These are phyloP conservation scores for Yarrowia phangngaensis DNA, from an alignment of 805 yeast species.

Conservation along the genomic window DNA sequence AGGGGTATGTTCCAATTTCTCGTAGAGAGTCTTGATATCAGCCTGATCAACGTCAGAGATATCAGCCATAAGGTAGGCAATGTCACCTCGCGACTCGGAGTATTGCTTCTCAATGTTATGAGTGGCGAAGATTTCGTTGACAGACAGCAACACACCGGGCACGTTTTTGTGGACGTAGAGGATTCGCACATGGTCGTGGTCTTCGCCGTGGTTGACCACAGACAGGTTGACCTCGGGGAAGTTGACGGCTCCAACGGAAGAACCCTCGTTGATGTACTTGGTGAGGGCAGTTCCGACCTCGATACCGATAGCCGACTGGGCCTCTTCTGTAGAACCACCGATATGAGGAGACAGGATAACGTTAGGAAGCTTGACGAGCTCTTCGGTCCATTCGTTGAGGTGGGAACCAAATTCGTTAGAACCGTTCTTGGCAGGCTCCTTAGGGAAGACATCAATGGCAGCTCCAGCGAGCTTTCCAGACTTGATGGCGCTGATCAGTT, in stretches of 20 bases:
- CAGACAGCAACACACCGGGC: constrained; percentile 97
- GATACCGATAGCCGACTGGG: constrained; percentile 94
- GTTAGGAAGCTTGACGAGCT: constrained; percentile 76
- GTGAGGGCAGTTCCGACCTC: constrained; percentile 86
- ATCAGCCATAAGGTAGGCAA: constrained; percentile 98
- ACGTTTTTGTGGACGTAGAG: constrained; percentile 95
- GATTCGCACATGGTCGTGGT: constrained; percentile 78
- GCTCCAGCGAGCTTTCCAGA: constrained; percentile 95
- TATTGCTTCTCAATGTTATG: constrained; percentile 97
- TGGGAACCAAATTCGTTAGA: constrained; percentile 66
- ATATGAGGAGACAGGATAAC: constrained; percentile 94
- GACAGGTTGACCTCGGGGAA: constrained; percentile 97
- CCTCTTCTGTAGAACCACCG: constrained; percentile 99
- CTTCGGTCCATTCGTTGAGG: constrained; percentile 79
- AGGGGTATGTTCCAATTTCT: constrained; percentile 81
- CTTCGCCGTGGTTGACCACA: constrained; percentile 80
- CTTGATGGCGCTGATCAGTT: constrained; percentile 85
- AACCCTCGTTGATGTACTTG: constrained; percentile 93
- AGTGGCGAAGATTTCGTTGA: constrained; percentile 88
- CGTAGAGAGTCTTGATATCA: constrained; percentile 80
- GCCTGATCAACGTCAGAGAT: constrained; percentile 76
- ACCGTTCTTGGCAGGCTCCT: constrained; percentile 97
- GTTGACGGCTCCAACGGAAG: constrained; percentile 91
- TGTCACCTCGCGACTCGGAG: constrained; percentile 93
- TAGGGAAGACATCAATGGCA: constrained; percentile 93